Base-by-base conservation (phyloP, 768 basidiomycete genomes). In the Pleurotus tuoliensis region DNA sequence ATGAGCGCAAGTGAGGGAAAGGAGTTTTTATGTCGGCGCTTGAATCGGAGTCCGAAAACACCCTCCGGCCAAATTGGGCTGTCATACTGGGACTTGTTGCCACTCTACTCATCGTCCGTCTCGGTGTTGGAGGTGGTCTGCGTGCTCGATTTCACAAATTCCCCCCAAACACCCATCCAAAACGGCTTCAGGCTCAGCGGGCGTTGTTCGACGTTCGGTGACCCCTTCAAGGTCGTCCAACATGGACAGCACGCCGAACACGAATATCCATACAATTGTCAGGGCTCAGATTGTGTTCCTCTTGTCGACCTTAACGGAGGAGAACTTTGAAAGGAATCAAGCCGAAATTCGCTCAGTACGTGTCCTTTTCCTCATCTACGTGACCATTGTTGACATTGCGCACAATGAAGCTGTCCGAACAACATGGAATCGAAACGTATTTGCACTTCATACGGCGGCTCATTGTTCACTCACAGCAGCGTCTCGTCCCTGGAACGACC, bases 201-300 rank as follows among this genome's bases (percentile, higher is more conserved):
- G 79, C 78, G 83, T 76, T 73, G 69, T 74, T 72, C 76, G 84
- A 78, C 85, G 85, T 75, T 83, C 82, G 80, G 83, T 84, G 81
- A 84, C 84, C 73, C 81, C 83, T 73, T 80, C 81, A 78, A 86
- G 88, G 86, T 84, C 86, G 82, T 86, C 87, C 77, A 82, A 86
- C 75, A 91, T 90, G 90, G 90, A 91, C 77, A 88, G 83, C 69
- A 83, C 88, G 79, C 83, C 87, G 74, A 86, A 80, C 69, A 86
- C 87, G 70, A 91, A 90, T 72, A 91, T 93, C 68, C 86, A 92
- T 73, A 92, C 90, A 69, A 93, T 93, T 72, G 92, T 94, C 76
- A 92, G 91, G 74, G 90, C 95, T 58, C 95, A 99, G 80, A 95
- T 99, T 68, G 94, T 96, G 63, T 98, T 99, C 75, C 82, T 98